These are phyloP conservation scores for Sesbania bispinosa DNA, from an alignment of 306 rosid species.

Conservation along the genomic window DNA sequence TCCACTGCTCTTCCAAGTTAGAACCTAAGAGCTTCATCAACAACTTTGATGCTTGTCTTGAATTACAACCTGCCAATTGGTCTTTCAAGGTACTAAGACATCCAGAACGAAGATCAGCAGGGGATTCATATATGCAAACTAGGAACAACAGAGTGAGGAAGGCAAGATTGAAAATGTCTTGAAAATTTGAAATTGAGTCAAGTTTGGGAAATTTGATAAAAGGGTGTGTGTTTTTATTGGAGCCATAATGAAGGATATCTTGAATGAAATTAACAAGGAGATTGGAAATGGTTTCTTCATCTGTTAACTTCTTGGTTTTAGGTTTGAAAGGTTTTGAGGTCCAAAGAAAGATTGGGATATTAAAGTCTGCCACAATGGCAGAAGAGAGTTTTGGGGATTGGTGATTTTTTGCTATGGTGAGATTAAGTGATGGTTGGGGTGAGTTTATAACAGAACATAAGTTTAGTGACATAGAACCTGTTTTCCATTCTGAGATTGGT, in stretches of 20 bases:
- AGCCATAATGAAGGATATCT: slow-evolving; percentile 73
- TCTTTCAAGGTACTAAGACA: slow-evolving; percentile 52
- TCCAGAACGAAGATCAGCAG: slow-evolving; percentile 49
- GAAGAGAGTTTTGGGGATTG: slow-evolving; percentile 43
- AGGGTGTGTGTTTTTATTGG: slow-evolving; percentile 39
- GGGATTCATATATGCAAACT: slow-evolving; percentile 81
- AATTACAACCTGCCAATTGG: slow-evolving; percentile 34
- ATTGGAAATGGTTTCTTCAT: slow-evolving; percentile 43
- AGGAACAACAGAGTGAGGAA: slow-evolving; percentile 68
- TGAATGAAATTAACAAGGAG: slow-evolving; percentile 61
- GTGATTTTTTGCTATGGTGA: slow-evolving; percentile 45
- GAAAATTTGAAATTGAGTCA: slow-evolving; percentile 36
- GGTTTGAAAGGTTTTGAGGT: slow-evolving; percentile 63
- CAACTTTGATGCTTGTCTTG: slow-evolving; percentile 49
- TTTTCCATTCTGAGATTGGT: slow-evolving; percentile 66
- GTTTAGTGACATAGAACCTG: slow-evolving; percentile 41
- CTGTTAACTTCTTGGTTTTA: slow-evolving; percentile 28
- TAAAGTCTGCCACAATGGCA: slow-evolving; percentile 58
- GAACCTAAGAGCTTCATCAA: slow-evolving; percentile 77
- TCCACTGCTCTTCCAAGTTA: slow-evolving; percentile 84
- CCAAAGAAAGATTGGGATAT: slow-evolving; percentile 74
- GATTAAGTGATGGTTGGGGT: slow-evolving; percentile 71
- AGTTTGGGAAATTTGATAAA: slow-evolving; percentile 49
- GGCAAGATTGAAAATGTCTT: slow-evolving; percentile 61
- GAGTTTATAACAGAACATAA: slow-evolving; percentile 47